Conservation (phyloP, 805 yeast species). For the Brettanomyces anomalus region DNA sequence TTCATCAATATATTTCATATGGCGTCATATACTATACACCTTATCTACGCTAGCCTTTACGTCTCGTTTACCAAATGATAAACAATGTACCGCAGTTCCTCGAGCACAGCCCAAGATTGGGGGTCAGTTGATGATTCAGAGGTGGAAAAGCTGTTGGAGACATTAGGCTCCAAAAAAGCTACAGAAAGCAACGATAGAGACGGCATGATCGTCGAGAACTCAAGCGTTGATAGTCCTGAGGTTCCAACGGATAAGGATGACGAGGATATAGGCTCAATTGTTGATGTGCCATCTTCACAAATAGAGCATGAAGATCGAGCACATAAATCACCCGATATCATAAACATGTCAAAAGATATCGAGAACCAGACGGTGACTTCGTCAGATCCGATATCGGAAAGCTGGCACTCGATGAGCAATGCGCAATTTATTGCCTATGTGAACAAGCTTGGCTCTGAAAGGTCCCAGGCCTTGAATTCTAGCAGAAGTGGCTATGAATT, state of each 20-base stretch:
- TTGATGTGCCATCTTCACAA: slow-evolving; percentile 4
- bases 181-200: neutral
- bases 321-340: too few species aligned
- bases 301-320: neutral
- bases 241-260: neutral
- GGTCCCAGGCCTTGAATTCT: neutral
- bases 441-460: slow-evolving; percentile 24
- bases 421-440: slow-evolving; percentile 30
- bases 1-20: too few species aligned
- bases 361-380: neutral
- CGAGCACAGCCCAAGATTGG: slow-evolving; percentile 12
- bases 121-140: slow-evolving; percentile 19
- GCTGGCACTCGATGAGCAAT: slow-evolving; percentile 31
- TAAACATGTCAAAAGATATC: too few species aligned
- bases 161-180: slow-evolving; percentile 2
- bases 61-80: too few species aligned
- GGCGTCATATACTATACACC: too few species aligned
- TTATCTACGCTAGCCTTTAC: too few species aligned
- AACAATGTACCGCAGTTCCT: neutral
- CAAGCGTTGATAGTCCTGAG: neutral
- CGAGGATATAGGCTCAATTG: neutral
- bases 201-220: too few species aligned
- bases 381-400: slow-evolving; percentile 5
- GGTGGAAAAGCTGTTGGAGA: slow-evolving; percentile 7
- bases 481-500: neutral